Conservation (phyloP, 306 rosid species). For the Canavalia ensiformis region DNA sequence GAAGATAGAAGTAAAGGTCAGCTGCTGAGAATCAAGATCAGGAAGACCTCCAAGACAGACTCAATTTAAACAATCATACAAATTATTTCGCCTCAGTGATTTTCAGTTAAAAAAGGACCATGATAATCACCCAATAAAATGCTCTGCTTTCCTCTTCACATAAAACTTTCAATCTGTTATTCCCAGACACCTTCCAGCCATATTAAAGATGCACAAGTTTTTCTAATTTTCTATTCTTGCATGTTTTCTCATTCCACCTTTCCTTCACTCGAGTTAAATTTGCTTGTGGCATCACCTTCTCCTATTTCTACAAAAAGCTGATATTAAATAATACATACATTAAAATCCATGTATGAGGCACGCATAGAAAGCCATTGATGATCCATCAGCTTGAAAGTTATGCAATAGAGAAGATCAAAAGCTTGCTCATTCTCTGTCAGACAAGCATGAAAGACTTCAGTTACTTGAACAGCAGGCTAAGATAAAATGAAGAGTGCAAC, state of each 20-base stretch:
- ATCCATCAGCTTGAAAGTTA: conserved; percentile 98
- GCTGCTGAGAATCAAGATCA: conserved; percentile 39
- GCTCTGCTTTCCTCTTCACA: conserved; percentile 5
- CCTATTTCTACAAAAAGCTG: conserved; percentile 21
- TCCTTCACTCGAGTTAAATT: background rate
- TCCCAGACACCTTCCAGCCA: background rate
- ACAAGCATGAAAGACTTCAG: conserved; percentile 44
- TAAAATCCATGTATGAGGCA: conserved; percentile 99
- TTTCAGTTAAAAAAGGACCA: background rate
- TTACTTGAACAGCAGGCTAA: conserved; percentile 18
- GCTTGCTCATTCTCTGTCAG: conserved; percentile 86
- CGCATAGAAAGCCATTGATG: conserved; percentile 98
- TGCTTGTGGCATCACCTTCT: conserved; percentile 20
- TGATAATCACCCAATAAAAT: background rate
- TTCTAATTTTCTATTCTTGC: conserved; percentile 13
- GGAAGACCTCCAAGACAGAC: background rate
- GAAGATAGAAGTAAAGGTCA: background rate
- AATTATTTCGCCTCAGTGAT: background rate
- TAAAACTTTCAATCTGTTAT: background rate
- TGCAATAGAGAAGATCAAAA: conserved; percentile 93
- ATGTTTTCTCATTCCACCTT: conserved; percentile 1
- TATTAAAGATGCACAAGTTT: background rate
- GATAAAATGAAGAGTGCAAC: conserved; percentile 24
- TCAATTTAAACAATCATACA: conserved; percentile 1
- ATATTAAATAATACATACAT: conserved; percentile 67